Conservation (phyloP, 495 filamentous ascomycete species). For the Lindgomyces ingoldianus region DNA sequence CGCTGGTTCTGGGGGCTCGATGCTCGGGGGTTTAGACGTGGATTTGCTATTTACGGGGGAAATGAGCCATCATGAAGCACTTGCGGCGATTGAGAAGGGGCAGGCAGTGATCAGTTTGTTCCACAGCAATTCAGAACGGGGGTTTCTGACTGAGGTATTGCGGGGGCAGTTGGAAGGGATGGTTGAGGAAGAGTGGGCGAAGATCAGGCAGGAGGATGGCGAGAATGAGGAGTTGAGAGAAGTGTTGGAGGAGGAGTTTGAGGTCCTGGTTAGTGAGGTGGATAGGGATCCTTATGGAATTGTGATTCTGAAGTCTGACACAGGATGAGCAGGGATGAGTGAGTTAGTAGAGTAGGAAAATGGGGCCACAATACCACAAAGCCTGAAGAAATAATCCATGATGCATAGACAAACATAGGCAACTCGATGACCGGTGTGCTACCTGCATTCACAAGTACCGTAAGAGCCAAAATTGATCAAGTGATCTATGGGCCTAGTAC, state of each 20-base stretch:
- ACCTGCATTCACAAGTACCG: too few relatives aligned
- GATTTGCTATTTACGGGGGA: slow-evolving; percentile 91
- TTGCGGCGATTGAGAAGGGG: slow-evolving; percentile 86
- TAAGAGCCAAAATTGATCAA: too few relatives aligned
- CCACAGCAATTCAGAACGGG: slow-evolving; percentile 88
- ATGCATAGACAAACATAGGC: too few relatives aligned
- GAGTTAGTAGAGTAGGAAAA: background rate
- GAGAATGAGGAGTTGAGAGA: slow-evolving; percentile 49
- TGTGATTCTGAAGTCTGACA: slow-evolving; percentile 52
- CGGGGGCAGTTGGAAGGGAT: slow-evolving; percentile 59
- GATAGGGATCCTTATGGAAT: slow-evolving; percentile 81
- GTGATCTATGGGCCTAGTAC: too few relatives aligned
- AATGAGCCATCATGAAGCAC: slow-evolving; percentile 86
- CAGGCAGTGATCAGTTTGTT: slow-evolving; percentile 78
- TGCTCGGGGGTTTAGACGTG: slow-evolving; percentile 63
- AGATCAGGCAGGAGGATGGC: slow-evolving; percentile 47
- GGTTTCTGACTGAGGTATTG: slow-evolving; percentile 73
- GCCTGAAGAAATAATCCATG: too few relatives aligned
- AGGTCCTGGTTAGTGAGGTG: slow-evolving; percentile 71
- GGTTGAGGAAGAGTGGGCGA: slow-evolving; percentile 58
- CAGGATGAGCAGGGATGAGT: background rate
- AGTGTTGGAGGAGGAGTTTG: slow-evolving; percentile 53
- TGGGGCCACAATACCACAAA: too few relatives aligned
- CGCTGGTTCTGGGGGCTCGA: slow-evolving; percentile 76
- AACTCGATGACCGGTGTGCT: too few relatives aligned